A percentile compares a stretch with the other conserved stretches of the same genome.
These are phyloP conservation scores for Coemansia sp. DNA, from an alignment of 192 early-diverging fungal species.

Conservation along the genomic window DNA sequence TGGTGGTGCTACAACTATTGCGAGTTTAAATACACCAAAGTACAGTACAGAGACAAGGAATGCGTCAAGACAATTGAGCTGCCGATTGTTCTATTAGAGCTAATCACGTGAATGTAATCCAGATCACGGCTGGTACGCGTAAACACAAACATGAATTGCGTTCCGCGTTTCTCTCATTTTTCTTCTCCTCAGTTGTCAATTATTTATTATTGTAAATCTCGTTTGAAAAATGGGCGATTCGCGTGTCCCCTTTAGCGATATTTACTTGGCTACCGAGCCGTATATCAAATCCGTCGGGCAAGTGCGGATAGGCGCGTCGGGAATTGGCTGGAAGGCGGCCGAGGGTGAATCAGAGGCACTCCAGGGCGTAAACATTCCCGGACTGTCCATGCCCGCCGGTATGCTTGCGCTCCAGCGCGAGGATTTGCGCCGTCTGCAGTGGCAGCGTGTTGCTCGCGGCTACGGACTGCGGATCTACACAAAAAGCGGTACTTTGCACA, in stretches of 20 bases:
- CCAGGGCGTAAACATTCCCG: conserved; percentile 32
- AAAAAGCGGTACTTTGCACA: conserved; percentile 71
- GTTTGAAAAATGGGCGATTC: conserved; percentile 32
- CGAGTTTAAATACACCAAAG: too few species aligned
- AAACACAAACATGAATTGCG: not conserved
- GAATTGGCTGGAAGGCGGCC: conserved; percentile 55
- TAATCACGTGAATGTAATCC: not conserved
- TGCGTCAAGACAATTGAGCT: too few species aligned
- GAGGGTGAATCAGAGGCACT: conserved; percentile 45
- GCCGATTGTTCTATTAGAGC: not conserved
- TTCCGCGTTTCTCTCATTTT: not conserved
- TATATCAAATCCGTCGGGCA: conserved; percentile 43
- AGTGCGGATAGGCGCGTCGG: conserved; percentile 46
- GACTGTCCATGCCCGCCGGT: conserved; percentile 23
- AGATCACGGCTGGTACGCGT: not conserved
- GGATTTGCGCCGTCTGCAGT: conserved; percentile 74
- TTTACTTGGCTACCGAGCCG: conserved; percentile 51
- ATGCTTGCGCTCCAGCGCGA: conserved; percentile 49
- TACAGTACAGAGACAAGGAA: too few species aligned
- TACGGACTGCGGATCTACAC: conserved; percentile 77
- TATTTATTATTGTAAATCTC: not conserved
- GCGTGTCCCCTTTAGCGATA: conserved; percentile 39
- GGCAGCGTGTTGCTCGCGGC: conserved; percentile 83
- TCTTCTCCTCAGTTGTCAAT: conserved; percentile 1
- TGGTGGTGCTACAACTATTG: not conserved